phyloP scores from a whole-genome alignment of 805 yeast species.

The Komagataella populi region DNA sequence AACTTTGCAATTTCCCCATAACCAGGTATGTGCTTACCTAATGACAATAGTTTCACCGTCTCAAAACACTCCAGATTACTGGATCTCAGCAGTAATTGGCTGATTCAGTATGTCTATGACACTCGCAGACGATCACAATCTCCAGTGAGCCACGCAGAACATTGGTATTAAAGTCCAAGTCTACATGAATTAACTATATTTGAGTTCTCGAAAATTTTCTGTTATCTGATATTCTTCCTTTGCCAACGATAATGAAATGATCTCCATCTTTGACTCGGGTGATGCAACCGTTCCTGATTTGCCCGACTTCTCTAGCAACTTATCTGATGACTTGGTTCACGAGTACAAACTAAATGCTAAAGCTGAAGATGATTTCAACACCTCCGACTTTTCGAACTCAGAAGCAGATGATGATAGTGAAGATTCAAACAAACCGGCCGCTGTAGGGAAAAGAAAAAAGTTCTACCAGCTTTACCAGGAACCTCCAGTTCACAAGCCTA shows the following conservation, averaged over 20 bases:
- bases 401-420: conserved; percentile 6
- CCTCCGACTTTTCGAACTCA: conserved; percentile 3
- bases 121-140: background rate
- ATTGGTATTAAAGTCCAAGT: background rate
- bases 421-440: background rate
- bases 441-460: background rate
- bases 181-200: background rate
- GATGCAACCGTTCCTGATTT: conserved; percentile 27
- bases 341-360: conserved; percentile 16
- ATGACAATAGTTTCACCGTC: background rate
- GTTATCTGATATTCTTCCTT: background rate
- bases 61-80: background rate
- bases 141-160: background rate
- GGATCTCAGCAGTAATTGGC: background rate
- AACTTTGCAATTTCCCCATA: background rate
- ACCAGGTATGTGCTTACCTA: background rate
- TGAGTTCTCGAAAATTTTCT: background rate
- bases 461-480: background rate
- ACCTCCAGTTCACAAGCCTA: background rate
- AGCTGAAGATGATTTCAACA: conserved; percentile 16
- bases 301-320: conserved; percentile 12
- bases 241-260: background rate
- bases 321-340: background rate
- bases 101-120: background rate
- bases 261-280: conserved; percentile 21